These are phyloP conservation scores for Podospora pseudocomata DNA, from an alignment of 495 filamentous ascomycete genomes.

Conservation along the genomic window DNA sequence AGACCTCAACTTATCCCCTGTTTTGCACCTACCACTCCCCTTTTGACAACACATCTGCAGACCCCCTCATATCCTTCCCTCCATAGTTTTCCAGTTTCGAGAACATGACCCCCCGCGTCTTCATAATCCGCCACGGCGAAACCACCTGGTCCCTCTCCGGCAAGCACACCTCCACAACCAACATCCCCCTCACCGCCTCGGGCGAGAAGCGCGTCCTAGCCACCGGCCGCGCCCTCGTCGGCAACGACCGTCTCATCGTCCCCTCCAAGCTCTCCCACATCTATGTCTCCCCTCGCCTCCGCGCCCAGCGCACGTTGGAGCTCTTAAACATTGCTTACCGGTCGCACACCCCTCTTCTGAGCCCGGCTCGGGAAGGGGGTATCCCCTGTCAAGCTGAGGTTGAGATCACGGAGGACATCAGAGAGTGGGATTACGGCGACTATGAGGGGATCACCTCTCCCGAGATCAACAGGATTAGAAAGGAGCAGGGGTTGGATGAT, in stretches of 20 bases:
- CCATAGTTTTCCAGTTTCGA: not conserved
- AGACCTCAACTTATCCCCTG: not conserved
- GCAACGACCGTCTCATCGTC: constrained; percentile 79
- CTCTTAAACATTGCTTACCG: constrained; percentile 62
- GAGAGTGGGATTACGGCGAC: constrained; percentile 91
- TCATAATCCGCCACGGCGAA: constrained; percentile 90
- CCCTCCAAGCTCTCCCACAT: constrained; percentile 77
- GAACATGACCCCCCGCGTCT: constrained; percentile 65
- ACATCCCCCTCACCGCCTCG: constrained; percentile 80
- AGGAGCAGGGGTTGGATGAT: constrained; percentile 53
- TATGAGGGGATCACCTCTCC: constrained; percentile 86
- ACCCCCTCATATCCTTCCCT: no score
- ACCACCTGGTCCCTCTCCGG: constrained; percentile 97
- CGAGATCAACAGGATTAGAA: constrained; percentile 62
- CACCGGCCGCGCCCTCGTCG: constrained; percentile 79
- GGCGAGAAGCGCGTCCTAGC: constrained; percentile 81
- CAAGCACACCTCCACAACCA: constrained; percentile 81
- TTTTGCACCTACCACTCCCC: not conserved
- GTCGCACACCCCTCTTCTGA: constrained; percentile 41
- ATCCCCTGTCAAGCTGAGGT: constrained; percentile 48
- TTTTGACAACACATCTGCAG: not conserved
- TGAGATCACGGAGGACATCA: constrained; percentile 69
- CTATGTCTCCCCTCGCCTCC: constrained; percentile 82
- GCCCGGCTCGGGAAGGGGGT: constrained; percentile 24
- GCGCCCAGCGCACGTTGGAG: constrained; percentile 83